Evolutionary conservation across 1,139 yeast genomes (phyloP).

Genomic region (Suhomyces yuchorum): DNA sequence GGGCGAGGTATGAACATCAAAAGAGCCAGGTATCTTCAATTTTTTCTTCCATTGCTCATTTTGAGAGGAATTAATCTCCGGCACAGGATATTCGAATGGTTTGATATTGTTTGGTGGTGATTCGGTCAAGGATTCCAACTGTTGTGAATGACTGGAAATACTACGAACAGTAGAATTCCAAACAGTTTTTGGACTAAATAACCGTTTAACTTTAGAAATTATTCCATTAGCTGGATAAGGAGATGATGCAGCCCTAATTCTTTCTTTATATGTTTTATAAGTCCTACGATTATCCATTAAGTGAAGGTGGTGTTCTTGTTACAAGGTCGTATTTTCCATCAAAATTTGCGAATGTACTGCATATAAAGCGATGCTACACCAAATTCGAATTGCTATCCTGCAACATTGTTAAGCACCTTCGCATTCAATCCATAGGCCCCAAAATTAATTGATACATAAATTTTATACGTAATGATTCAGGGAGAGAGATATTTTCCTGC

Average conservation of each 20-base stretch:
- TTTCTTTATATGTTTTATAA: conserved; percentile 33
- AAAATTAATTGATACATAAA: too few species aligned
- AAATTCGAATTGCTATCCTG: background rate
- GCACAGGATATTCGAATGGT: conserved; percentile 18
- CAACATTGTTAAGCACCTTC: too few species aligned
- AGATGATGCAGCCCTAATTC: conserved; percentile 22
- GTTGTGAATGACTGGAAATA: background rate
- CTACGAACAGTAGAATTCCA: conserved; percentile 2
- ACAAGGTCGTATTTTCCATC: background rate
- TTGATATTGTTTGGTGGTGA: background rate
- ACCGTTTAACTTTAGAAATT: conserved; percentile 36
- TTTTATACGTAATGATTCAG: background rate
- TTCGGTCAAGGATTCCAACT: background rate
- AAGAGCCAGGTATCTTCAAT: conserved; percentile 13
- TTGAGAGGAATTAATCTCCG: background rate
- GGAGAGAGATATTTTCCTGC: background rate
- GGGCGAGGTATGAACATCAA: conserved; percentile 21
- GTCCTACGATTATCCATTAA: conserved; percentile 48
- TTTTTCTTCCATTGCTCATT: background rate
- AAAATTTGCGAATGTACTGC: background rate
- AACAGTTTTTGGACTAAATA: conserved; percentile 19
- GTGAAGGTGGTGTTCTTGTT: background rate
- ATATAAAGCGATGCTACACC: background rate
- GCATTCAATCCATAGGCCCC: too few species aligned
- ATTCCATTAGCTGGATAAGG: conserved; percentile 32